phyloP scores from a whole-genome alignment of 2,329 filamentous ascomycete genomes.

The Penicillium griseofulvum region DNA sequence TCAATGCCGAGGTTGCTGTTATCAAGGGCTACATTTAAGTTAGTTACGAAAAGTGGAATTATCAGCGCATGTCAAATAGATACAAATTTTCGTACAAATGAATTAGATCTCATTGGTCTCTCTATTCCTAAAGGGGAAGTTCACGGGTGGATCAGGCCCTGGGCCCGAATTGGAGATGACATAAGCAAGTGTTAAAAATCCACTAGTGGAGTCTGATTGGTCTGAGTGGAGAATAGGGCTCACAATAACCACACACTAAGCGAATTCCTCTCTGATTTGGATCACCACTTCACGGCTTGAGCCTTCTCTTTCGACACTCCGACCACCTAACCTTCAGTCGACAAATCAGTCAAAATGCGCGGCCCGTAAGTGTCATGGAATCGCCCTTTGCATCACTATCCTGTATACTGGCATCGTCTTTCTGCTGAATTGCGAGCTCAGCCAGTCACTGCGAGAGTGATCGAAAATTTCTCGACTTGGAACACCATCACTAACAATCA shows the following conservation, averaged over 20 bases:
- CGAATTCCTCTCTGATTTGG: conserved; percentile 23
- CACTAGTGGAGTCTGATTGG: conserved; percentile 14
- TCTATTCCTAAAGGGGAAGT: conserved; percentile 3
- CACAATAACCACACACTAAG: conserved; percentile 34
- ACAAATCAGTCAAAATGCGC: conserved; percentile 52
- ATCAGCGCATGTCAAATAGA: conserved; percentile 20
- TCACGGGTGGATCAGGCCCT: conserved; percentile 3
- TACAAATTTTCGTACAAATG: conserved; percentile 1
- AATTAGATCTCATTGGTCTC: conserved; percentile 3
- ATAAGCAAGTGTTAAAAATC: neutral
- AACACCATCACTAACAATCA: conserved; percentile 26
- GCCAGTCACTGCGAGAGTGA: conserved; percentile 5
- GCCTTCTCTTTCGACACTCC: conserved; percentile 32
- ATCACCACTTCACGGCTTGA: conserved; percentile 19
- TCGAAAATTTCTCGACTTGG: conserved; percentile 8
- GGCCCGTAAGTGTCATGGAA: conserved; percentile 54
- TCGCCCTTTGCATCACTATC: neutral
- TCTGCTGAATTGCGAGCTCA: neutral
- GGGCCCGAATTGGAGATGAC: neutral
- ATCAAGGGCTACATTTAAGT: conserved; percentile 76
- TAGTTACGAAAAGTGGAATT: conserved; percentile 15
- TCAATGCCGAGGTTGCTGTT: conserved; percentile 90
- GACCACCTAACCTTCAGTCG: conserved; percentile 39
- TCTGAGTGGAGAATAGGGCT: conserved; percentile 32
- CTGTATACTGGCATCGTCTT: conserved; percentile 4